Conservation (phyloP, 768 basidiomycete genomes). For the Neoboletus brunneissimus region DNA sequence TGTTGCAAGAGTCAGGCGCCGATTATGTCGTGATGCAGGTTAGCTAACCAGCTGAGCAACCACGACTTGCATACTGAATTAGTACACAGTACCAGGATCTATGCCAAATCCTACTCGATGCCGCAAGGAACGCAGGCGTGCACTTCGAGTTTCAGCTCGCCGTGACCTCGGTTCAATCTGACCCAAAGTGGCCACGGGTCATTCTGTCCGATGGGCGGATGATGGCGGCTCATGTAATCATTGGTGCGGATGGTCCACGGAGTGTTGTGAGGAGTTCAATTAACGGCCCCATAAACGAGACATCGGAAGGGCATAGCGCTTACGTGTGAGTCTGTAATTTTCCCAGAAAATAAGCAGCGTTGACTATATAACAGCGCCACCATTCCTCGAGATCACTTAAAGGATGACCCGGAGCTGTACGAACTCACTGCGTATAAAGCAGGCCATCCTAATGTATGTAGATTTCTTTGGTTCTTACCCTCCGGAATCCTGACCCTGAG, state of each 20-base stretch:
- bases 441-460: slow-evolving; percentile 24
- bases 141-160: slow-evolving; percentile 45
- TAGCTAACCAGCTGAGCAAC: slow-evolving; percentile 5
- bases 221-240: slow-evolving; percentile 50
- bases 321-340: slow-evolving; percentile 41
- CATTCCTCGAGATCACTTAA: slow-evolving; percentile 41
- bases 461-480: neutral
- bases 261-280: slow-evolving; percentile 42
- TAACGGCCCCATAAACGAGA: slow-evolving; percentile 30
- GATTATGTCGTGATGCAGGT: slow-evolving; percentile 55
- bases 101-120: slow-evolving; percentile 45
- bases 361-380: slow-evolving; percentile 33
- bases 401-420: slow-evolving; percentile 43
- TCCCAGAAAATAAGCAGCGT: slow-evolving; percentile 3
- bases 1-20: slow-evolving; percentile 50
- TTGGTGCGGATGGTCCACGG: slow-evolving; percentile 61
- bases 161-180: slow-evolving; percentile 35
- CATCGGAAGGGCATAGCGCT: slow-evolving; percentile 34
- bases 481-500: neutral
- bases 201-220: slow-evolving; percentile 43
- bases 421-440: slow-evolving; percentile 26
- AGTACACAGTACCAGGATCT: slow-evolving; percentile 51
- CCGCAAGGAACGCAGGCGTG: slow-evolving; percentile 49
- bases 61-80: neutral
- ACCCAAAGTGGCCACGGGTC: slow-evolving; percentile 30